Conservation (phyloP, 1,284 basidiomycete species). For the Ustanciosporium gigantosporum region DNA sequence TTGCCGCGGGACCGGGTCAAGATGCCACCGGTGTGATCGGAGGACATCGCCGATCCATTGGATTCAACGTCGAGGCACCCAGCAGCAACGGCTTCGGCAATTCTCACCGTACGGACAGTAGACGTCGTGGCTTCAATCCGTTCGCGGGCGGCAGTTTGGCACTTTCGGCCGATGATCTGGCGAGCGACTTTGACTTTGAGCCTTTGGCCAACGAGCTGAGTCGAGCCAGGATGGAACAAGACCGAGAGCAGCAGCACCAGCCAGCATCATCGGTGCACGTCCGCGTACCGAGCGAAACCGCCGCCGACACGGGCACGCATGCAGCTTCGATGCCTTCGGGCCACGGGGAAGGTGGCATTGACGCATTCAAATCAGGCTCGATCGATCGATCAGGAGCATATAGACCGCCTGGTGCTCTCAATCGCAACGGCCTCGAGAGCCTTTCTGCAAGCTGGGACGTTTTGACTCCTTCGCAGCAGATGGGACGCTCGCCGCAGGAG, state of each 20-base stretch:
- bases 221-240: slow-evolving; percentile 4
- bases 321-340: slow-evolving; percentile 46
- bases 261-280: neutral
- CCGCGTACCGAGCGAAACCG: slow-evolving; percentile 14
- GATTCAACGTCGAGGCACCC: slow-evolving; percentile 26
- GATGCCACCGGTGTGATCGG: slow-evolving; percentile 25
- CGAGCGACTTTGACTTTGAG: slow-evolving; percentile 23
- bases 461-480: slow-evolving; percentile 18
- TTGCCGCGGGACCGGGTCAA: slow-evolving; percentile 9
- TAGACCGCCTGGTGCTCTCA: neutral
- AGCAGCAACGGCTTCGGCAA: neutral
- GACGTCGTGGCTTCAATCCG: too few relatives aligned
- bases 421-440: slow-evolving; percentile 18
- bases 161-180: slow-evolving; percentile 48
- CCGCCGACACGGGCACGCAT: slow-evolving; percentile 17
- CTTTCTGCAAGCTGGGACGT: slow-evolving; percentile 40
- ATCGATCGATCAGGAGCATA: neutral
- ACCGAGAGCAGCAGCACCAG: slow-evolving; percentile 6
- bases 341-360: slow-evolving; percentile 14
- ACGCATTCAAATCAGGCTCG: slow-evolving; percentile 11
- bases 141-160: slow-evolving; percentile 40
- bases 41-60: slow-evolving; percentile 44
- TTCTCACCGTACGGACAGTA: neutral
- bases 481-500: slow-evolving; percentile 14
- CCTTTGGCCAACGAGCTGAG: slow-evolving; percentile 2